These are phyloP conservation scores for Boletus sp. DNA, from an alignment of 768 basidiomycete genomes.

Conservation along the genomic window DNA sequence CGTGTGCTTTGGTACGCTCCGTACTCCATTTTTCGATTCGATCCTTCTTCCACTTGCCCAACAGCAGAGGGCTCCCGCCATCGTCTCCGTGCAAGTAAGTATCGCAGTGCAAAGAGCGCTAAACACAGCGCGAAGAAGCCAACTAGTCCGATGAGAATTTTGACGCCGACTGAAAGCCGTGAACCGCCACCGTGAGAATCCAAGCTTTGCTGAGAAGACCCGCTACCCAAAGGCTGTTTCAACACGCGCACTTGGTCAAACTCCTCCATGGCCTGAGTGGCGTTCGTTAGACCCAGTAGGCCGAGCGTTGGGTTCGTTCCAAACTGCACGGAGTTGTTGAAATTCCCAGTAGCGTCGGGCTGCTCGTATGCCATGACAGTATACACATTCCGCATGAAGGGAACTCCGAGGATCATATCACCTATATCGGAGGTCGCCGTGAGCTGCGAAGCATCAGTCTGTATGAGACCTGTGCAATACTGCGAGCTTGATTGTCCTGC, in stretches of 20 bases:
- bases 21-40: constrained; percentile 11
- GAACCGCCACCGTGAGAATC: constrained; percentile 26
- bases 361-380: constrained; percentile 68
- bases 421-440: constrained; percentile 39
- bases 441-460: constrained; percentile 48
- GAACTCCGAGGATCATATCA: constrained; percentile 77
- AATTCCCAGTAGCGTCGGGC: constrained; percentile 45
- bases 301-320: constrained; percentile 50
- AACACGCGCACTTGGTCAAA: constrained; percentile 70
- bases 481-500: constrained; percentile 40
- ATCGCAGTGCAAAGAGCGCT: constrained; percentile 53
- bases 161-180: constrained; percentile 56
- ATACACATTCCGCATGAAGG: constrained; percentile 75
- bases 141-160: constrained; percentile 58
- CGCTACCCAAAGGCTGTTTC: constrained; percentile 50
- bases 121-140: constrained; percentile 58
- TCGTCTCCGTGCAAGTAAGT: constrained; percentile 44
- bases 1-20: constrained; percentile 38
- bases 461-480: constrained; percentile 66
- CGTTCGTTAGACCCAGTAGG: constrained; percentile 61
- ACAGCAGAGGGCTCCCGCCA: constrained; percentile 22
- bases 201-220: constrained; percentile 8
- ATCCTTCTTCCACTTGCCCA: constrained; percentile 16
- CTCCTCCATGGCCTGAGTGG: constrained; percentile 58
- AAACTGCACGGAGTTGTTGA: constrained; percentile 32